Percentiles rank a stretch among this genome's conserved stretches.
Conservation (phyloP, 768 basidiomycete genomes). For the Hericium coralloides region DNA sequence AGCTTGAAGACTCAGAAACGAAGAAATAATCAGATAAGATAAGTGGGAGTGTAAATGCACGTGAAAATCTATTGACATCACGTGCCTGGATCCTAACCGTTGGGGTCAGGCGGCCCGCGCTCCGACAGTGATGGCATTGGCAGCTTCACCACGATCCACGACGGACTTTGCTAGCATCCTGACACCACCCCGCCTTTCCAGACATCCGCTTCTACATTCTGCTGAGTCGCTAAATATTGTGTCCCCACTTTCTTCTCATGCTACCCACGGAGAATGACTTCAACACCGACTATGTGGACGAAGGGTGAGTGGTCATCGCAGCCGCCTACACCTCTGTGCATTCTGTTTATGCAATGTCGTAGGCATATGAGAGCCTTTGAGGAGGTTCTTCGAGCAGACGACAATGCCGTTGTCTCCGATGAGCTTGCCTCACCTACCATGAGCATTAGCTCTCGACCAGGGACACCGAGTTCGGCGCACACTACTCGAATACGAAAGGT, state of each 20-base stretch:
- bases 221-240: no score
- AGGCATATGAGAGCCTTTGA: constrained; percentile 73
- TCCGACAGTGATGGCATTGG: no score
- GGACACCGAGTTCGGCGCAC: constrained; percentile 13
- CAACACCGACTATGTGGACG: constrained; percentile 55
- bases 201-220: no score
- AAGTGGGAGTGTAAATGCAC: no score
- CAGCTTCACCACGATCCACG: no score
- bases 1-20: no score
- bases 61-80: no score
- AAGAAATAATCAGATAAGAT: no score
- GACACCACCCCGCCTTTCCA: no score
- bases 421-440: constrained; percentile 24
- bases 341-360: background rate
- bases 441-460: constrained; percentile 19
- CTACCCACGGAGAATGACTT: constrained; percentile 21
- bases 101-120: no score
- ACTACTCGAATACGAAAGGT: constrained; percentile 64
- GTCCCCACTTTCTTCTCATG: background rate
- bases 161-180: no score
- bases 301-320: constrained; percentile 37
- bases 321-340: background rate
- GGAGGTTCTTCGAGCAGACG: constrained; percentile 60
- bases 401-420: constrained; percentile 30
- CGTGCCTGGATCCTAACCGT: no score